Base-by-base conservation (phyloP, 202 grass and related monocot genomes). In the Setaria viridis region DNA sequence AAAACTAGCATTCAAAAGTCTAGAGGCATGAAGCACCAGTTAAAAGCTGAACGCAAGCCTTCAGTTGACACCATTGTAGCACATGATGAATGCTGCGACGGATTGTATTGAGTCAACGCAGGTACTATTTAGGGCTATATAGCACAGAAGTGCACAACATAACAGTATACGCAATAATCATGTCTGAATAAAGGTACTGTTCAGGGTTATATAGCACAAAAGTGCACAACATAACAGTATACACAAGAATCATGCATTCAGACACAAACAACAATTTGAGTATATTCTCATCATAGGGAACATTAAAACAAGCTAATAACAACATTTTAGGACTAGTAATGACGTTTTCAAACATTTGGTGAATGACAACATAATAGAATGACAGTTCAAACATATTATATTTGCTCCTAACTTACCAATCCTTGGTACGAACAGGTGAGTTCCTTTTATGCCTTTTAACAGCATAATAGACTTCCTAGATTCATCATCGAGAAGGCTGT, bases 381-480 rank as follows among this genome's bases (percentile, higher is more conserved):
- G 12, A 63, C 17, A 62, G 59, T 43, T 70, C 7, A 34, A 72
- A 37, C 32, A 80, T 68, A 56, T 34, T 67, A 59, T 67, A 35
- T 55, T 62, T 45, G 48, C 45, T 42, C 30, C 70, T 37, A 77
- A 66, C 81, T 69, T 91, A 99, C 97, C 97, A 53, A 94, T 93
- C 79, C 77, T 92, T 29, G 97, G 97, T 74, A 97, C 81, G 68
- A 89, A 84, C 80, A 97, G 83, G 49, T 66, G 88, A 80, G 94
- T 99, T 80, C 92, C 97, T 87, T 94, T 96, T 77, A 96, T 62
- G 80, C 92, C 97, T 90, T 82, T 80, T 76, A 99, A 62, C 63
- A 97, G 83, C 87, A 82, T 91, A 54, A 99, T 77, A 67, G 92
- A 89, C 59, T 85, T 99, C 48, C 78, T 76, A 33, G 89, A 99